Conservation (phyloP, 2,329 filamentous ascomycete genomes). For the Xylariaceae sp. region DNA sequence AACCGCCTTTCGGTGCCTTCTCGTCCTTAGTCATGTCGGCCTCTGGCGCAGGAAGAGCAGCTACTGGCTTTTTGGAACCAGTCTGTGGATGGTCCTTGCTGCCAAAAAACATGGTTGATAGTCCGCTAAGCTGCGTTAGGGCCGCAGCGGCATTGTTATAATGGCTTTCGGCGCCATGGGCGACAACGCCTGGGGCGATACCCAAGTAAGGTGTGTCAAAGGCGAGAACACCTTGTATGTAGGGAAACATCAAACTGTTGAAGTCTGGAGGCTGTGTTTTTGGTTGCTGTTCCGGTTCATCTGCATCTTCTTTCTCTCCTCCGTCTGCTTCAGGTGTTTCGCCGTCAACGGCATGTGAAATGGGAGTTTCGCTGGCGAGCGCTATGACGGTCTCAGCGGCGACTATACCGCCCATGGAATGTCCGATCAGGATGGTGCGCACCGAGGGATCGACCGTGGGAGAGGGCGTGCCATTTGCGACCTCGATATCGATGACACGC, state of each 20-base stretch:
- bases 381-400: slow-evolving; percentile 83
- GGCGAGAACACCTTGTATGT: slow-evolving; percentile 83
- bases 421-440: slow-evolving; percentile 31
- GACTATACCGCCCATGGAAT: slow-evolving; percentile 77
- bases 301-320: neutral
- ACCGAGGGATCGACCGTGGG: slow-evolving; percentile 34
- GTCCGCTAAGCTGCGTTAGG: slow-evolving; percentile 61
- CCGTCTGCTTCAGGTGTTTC: slow-evolving; percentile 5
- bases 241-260: slow-evolving; percentile 83
- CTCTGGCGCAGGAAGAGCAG: slow-evolving; percentile 36
- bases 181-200: slow-evolving; percentile 78
- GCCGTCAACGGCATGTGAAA: slow-evolving; percentile 36
- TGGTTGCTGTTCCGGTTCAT: neutral
- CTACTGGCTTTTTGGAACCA: slow-evolving; percentile 34
- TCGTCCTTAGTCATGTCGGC: slow-evolving; percentile 24
- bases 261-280: slow-evolving; percentile 26
- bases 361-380: slow-evolving; percentile 57
- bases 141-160: slow-evolving; percentile 72
- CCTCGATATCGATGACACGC: slow-evolving; percentile 91
- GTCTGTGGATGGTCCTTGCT: slow-evolving; percentile 31
- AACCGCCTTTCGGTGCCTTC: slow-evolving; percentile 38
- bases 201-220: slow-evolving; percentile 93
- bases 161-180: slow-evolving; percentile 81
- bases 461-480: slow-evolving; percentile 56
- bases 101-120: slow-evolving; percentile 68